Evolutionary conservation across 2,329 filamentous ascomycete species (phyloP).

Genomic region (Trichoderma sp.): DNA sequence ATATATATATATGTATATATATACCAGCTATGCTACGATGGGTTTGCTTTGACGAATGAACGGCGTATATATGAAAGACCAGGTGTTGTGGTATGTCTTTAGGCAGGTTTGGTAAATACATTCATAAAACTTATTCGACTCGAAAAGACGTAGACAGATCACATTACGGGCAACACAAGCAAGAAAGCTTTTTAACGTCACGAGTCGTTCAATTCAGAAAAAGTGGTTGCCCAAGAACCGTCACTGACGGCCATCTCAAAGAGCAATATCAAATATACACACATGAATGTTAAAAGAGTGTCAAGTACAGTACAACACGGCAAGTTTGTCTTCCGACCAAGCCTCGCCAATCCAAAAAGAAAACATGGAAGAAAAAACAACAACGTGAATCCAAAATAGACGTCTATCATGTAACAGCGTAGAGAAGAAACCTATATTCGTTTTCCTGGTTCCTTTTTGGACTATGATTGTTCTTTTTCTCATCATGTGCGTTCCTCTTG

Average conservation of each 20-base stretch:
- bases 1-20: neutral
- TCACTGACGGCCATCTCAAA: slow-evolving; percentile 5
- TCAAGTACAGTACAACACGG: neutral
- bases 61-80: neutral
- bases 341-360: neutral
- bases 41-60: neutral
- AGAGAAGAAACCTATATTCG: neutral
- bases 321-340: neutral
- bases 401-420: slow-evolving; percentile 12
- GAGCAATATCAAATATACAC: slow-evolving; percentile 16
- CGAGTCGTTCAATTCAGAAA: slow-evolving; percentile 12
- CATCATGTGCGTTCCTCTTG: neutral
- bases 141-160: neutral
- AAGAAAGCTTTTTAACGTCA: neutral
- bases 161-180: neutral
- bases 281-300: slow-evolving; percentile 11
- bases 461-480: neutral
- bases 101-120: neutral
- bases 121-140: neutral
- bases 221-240: neutral
- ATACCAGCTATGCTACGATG: neutral
- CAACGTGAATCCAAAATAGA: slow-evolving; percentile 1
- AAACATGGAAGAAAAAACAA: neutral
- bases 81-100: neutral
- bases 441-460: neutral